A percentile compares a stretch with the other conserved stretches of the same genome.
These are phyloP conservation scores for Helminthosporium solani DNA, from an alignment of 2,329 filamentous ascomycete species.

Conservation along the genomic window DNA sequence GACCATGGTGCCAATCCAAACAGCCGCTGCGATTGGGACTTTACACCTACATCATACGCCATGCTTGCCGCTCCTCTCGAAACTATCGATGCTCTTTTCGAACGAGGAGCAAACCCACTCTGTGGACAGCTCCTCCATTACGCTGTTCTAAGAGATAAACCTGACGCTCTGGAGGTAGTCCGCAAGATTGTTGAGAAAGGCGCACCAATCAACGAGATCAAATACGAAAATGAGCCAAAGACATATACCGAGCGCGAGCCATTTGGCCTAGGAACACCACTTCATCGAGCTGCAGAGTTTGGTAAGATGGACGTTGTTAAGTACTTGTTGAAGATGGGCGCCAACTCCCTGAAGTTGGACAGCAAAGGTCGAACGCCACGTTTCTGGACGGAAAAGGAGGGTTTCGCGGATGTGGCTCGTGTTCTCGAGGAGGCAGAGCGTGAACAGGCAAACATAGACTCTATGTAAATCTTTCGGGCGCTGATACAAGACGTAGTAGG, in stretches of 20 bases:
- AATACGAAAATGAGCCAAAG: slow-evolving; percentile 8
- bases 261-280: slow-evolving; percentile 11
- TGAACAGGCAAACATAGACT: not conserved
- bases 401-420: not conserved
- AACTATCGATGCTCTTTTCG: slow-evolving; percentile 4
- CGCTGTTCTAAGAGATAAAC: slow-evolving; percentile 7
- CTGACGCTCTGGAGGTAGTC: slow-evolving; percentile 8
- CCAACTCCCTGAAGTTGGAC: slow-evolving; percentile 6
- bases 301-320: slow-evolving; percentile 7
- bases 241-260: slow-evolving; percentile 3
- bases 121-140: slow-evolving; percentile 12
- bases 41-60: slow-evolving; percentile 7
- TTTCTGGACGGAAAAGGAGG: slow-evolving; percentile 3
- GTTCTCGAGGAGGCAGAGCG: slow-evolving; percentile 9
- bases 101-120: slow-evolving; percentile 4
- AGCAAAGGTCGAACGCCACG: slow-evolving; percentile 8
- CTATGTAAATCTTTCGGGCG: not conserved
- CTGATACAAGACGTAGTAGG: too few species aligned
- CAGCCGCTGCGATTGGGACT: slow-evolving; percentile 8
- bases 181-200: slow-evolving; percentile 8
- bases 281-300: slow-evolving; percentile 12
- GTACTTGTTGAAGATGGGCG: slow-evolving; percentile 11
- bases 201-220: slow-evolving; percentile 10
- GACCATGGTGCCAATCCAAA: slow-evolving; percentile 10
- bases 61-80: slow-evolving; percentile 7